Base-by-base conservation (phyloP, 352 stramenopile species). In the Globisporangium viniferum region DNA sequence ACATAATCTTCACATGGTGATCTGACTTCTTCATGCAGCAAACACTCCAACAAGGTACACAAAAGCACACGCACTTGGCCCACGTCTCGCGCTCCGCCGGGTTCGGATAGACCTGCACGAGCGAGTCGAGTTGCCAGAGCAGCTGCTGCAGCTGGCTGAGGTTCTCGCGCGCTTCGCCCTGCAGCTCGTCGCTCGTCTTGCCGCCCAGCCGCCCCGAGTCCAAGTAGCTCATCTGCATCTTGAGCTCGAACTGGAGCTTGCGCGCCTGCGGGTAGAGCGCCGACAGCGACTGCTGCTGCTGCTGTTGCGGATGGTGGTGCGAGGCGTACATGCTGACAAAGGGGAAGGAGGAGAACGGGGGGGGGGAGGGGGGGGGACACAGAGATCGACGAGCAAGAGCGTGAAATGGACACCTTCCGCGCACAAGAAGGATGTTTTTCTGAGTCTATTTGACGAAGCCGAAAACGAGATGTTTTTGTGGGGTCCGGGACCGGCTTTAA, bases 181-280 rank as follows among this genome's bases (percentile, higher is more conserved):
- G 86, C 51, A 92, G 70, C 71, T 90, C 84, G 5, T 78, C 74
- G 64, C 82, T 72, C n/a, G 74, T 84, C 51, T 77, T 79, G 55
- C 76, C 79, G 46, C 80, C 80, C 29, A 70, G 80, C 35, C 76
- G 79, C 0, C 81, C 79, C 6, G 82, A 88, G 65, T 95, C 88
- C 54, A 95, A 57, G 72, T 94, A 95, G 68, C 81, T 91, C 69
- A 95, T 86, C 74, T 95, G 88, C 82, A 92, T 93, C 78, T 95
- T 95, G 67, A 95, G 82, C 72, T 95, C 88, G 72, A 93, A 95
- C 71, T 93, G 86, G 49, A 93, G 78, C 75, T 95, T 95, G 46
- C 85, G 78, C 27, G 85, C 87, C 74, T 91, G 87, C 27, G 86
- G 84, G 59, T 93, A 93, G 68, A 95, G 80, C 71, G 85, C 81